These are phyloP conservation scores for Pythium periplocum DNA, from an alignment of 352 stramenopile species.

Conservation along the genomic window DNA sequence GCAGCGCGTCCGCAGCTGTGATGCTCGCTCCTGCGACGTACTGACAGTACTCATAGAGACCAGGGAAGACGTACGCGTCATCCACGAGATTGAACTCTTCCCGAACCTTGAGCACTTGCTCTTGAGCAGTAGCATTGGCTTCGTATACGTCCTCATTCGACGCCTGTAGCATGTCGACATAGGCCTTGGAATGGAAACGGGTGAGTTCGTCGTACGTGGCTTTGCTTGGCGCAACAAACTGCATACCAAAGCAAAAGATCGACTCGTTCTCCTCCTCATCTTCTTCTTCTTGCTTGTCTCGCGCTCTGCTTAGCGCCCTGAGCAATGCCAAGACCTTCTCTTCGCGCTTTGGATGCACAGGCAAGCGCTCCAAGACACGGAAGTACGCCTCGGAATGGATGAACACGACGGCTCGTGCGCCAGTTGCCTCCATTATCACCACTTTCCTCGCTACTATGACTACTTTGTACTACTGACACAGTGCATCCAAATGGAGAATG, in stretches of 20 bases:
- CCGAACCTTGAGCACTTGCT: slow-evolving; percentile 2
- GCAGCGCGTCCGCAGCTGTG: slow-evolving; percentile 49
- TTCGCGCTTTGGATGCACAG: slow-evolving; percentile 32
- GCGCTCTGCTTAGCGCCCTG: slow-evolving; percentile 7
- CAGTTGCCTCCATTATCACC: not conserved
- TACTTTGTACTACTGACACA: not conserved
- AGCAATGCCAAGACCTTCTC: slow-evolving; percentile 41
- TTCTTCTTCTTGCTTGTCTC: not conserved
- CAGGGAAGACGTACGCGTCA: slow-evolving; percentile 44
- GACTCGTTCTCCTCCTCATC: not conserved
- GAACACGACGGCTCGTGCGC: slow-evolving; percentile 14
- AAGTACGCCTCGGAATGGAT: slow-evolving; percentile 28
- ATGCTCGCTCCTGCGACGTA: slow-evolving; percentile 51
- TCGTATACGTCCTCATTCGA: not conserved
- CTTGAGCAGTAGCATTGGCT: not conserved
- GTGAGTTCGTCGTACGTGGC: slow-evolving; percentile 25
- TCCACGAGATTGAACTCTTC: slow-evolving; percentile 55
- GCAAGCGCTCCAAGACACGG: slow-evolving; percentile 23
- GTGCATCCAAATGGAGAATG: slow-evolving; percentile 31
- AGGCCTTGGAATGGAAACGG: slow-evolving; percentile 32
- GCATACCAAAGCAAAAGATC: slow-evolving; percentile 13
- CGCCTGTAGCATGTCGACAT: slow-evolving; percentile 25
- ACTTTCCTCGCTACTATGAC: not conserved
- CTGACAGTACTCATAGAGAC: slow-evolving; percentile 55
- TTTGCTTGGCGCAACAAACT: slow-evolving; percentile 27